phyloP scores from a whole-genome alignment of 2,329 filamentous ascomycete genomes.

The Aspergillus sojae region DNA sequence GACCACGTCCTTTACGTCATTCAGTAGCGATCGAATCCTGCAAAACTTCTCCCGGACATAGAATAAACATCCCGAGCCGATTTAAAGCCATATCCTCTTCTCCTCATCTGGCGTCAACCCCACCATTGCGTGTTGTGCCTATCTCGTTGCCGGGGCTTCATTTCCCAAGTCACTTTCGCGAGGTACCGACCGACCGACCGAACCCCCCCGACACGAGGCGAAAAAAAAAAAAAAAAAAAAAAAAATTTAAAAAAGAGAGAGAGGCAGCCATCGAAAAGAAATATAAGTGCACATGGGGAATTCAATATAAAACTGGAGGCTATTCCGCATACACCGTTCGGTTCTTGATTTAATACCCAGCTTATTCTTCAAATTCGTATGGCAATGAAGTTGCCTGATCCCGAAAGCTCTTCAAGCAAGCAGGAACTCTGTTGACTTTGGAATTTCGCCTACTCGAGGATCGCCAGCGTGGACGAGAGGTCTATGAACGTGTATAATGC shows the following conservation, averaged over 20 bases:
- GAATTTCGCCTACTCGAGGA: conserved; percentile 9
- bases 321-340: not conserved
- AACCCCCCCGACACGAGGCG: conserved; percentile 9
- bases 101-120: conserved; percentile 2
- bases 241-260: not conserved
- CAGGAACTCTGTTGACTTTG: conserved; percentile 12
- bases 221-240: not conserved
- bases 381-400: conserved; percentile 19
- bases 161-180: conserved; percentile 8
- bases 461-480: conserved; percentile 7
- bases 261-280: not conserved
- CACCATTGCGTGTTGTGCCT: conserved; percentile 11
- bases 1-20: conserved; percentile 17
- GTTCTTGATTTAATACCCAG: not conserved
- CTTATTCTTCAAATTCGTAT: not conserved
- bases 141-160: conserved; percentile 13
- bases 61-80: not conserved
- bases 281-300: not conserved
- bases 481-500: conserved; percentile 33
- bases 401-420: conserved; percentile 7
- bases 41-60: not conserved
- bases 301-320: not conserved
- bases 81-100: conserved; percentile 2
- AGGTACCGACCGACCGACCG: conserved; percentile 10
- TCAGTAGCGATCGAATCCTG: conserved; percentile 11